Base-by-base conservation (phyloP, 371 early-diverging fungal genomes). In the Ecytonucleospora hepatopenaei region DNA sequence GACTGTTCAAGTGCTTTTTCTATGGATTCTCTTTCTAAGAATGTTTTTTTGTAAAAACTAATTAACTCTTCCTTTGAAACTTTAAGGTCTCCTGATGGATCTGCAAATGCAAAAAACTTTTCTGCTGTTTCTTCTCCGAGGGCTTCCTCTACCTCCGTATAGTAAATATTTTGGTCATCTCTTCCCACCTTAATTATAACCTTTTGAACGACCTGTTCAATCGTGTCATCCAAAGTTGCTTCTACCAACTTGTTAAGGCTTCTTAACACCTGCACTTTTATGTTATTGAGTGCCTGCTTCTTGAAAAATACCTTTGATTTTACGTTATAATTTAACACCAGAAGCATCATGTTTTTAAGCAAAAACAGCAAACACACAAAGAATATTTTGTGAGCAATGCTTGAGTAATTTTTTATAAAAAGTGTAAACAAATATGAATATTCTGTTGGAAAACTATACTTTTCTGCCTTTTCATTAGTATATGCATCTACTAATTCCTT, bases 1-100 rank as follows among this genome's bases (percentile, higher is more conserved):
- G 70, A 65, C 48, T 74, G 74, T 30, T 51, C 34, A 21, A 74
- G 26, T 16, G 62, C 71, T 23, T 46, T 31, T 15, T 40, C 27
- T 33, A 74, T 46, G n/a, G 48, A 40, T 51, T 67, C 48, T 47
- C 65, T 58, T 30, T 74, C 74, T 3, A 54, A 31, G 19, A 69
- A 34, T 17, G 71, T 65, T 12, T 48, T 54, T 15, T 57, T 55
- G 54, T 62, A 74, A 15, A 65, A 63, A 23, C 51, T 23, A 1
- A 48, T 35, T 26, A 74, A 62, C 32, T 70, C 71, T 1, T 28
- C 54, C 17, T 32, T 64, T 65, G 2, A 74, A 21, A 19, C 35
- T 49, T 31, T 48, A 35, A 58, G 59, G 53, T 0, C 27, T 57
- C 24, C 62, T 58, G 8, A 54, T 59, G 28, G 54, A 46, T 62